A percentile compares a stretch with the other conserved stretches of the same genome.
Evolutionary conservation across 768 basidiomycete genomes (phyloP).

Genomic region (Mycena venus): DNA sequence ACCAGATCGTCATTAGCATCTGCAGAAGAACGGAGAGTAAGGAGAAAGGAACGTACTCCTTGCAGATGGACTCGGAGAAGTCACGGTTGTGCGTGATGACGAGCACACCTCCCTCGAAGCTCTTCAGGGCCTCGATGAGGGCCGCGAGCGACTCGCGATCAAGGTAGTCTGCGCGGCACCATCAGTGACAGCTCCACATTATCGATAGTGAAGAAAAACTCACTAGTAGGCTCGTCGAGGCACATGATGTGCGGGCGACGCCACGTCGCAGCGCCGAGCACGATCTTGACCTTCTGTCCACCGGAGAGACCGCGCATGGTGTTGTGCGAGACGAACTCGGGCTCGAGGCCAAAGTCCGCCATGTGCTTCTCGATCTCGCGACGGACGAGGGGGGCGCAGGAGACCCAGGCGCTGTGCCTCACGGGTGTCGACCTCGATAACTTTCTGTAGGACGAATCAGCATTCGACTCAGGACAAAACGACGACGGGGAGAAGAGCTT

Average conservation of each 20-base stretch:
- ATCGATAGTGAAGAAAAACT: constrained; percentile 39
- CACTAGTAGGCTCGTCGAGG: constrained; percentile 96
- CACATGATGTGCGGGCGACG: constrained; percentile 98
- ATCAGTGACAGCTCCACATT: constrained; percentile 8
- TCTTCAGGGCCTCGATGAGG: constrained; percentile 97
- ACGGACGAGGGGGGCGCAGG: constrained; percentile 95
- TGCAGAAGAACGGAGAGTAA: background rate
- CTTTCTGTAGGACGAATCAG: constrained; percentile 71
- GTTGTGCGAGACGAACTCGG: constrained; percentile 99
- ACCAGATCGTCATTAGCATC: background rate
- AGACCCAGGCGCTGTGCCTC: constrained; percentile 97
- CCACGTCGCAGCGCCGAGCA: constrained; percentile 98
- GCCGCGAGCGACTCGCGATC: constrained; percentile 99
- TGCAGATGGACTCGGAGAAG: constrained; percentile 98
- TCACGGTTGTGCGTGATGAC: constrained; percentile 98
- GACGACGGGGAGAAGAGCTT: constrained; percentile 28
- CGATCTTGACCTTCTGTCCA: constrained; percentile 99
- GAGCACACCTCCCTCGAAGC: constrained; percentile 98
- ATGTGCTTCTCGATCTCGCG: constrained; percentile 99
- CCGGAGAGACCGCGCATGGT: constrained; percentile 98
- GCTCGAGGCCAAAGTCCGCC: constrained; percentile 98
- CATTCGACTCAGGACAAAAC: background rate
- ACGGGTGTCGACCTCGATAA: constrained; percentile 96
- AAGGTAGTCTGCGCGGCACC: constrained; percentile 81
- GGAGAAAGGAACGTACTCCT: constrained; percentile 64